Conservation (phyloP, 164 flowering plant genomes). For the Aristolochia fimbriata region DNA sequence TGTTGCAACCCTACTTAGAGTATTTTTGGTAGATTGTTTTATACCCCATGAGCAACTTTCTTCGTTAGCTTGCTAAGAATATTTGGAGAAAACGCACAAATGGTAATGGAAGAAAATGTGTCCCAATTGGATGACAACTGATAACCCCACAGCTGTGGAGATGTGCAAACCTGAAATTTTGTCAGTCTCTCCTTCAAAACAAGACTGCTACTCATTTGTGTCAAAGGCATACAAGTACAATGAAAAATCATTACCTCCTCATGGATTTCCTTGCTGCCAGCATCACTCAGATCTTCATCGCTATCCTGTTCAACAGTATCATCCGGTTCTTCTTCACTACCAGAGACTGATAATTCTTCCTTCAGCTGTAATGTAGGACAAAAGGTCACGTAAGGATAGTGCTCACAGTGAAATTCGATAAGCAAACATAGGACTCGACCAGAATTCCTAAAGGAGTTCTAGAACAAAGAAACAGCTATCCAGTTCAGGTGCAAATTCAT, state of each 20-base stretch:
- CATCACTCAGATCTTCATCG: constrained; percentile 82
- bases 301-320: constrained; percentile 52
- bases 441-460: neutral
- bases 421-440: neutral
- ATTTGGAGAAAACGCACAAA: no score
- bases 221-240: neutral
- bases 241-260: constrained; percentile 50
- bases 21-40: no score
- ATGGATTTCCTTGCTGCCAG: constrained; percentile 25
- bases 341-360: constrained; percentile 69
- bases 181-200: neutral
- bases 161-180: neutral
- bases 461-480: no score
- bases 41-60: no score
- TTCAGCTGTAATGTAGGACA: constrained; percentile 42
- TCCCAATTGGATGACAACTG: no score
- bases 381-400: neutral
- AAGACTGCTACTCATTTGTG: neutral
- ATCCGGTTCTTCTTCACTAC: constrained; percentile 92
- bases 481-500: no score
- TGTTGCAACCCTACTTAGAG: no score
- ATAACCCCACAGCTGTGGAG: no score
- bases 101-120: no score
- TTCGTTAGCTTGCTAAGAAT: no score
- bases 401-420: neutral